These are phyloP conservation scores for Andrographis paniculata DNA, from an alignment of 305 asterid species.

Conservation along the genomic window DNA sequence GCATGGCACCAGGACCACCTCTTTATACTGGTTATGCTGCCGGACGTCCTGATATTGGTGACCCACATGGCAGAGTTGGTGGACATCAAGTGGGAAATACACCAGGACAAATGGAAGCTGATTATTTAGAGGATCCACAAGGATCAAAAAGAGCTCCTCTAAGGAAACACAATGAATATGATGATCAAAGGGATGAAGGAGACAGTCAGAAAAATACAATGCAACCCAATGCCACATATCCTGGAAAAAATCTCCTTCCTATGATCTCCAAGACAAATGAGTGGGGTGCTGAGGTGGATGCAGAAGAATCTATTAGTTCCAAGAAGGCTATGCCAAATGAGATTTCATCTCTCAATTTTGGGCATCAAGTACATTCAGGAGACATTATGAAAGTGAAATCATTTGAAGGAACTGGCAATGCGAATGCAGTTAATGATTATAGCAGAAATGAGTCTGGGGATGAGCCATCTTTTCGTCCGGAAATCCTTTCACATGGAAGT, in stretches of 20 bases:
- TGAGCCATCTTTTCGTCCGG: constrained; percentile 32
- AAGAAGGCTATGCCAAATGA: constrained; percentile 29
- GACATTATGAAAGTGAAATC: constrained; percentile 30
- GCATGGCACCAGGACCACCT: constrained; percentile 51
- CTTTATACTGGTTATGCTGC: constrained; percentile 54
- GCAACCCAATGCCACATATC: constrained; percentile 25
- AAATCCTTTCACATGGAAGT: constrained; percentile 24
- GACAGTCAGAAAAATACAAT: constrained; percentile 34
- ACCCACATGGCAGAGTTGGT: constrained; percentile 44
- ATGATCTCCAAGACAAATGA: constrained; percentile 43
- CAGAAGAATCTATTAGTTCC: constrained; percentile 41
- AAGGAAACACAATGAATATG: constrained; percentile 28
- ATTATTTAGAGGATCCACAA: constrained; percentile 38
- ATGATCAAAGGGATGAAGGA: constrained; percentile 49
- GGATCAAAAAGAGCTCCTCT: constrained; percentile 41
- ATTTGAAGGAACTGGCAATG: constrained; percentile 28
- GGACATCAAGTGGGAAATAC: constrained; percentile 37
- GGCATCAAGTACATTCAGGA: constrained; percentile 34
- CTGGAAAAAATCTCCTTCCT: constrained; percentile 33
- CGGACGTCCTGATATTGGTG: constrained; percentile 43
- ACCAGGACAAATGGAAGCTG: constrained; percentile 38
- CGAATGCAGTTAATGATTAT: constrained; percentile 32
- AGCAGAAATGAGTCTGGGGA: constrained; percentile 32
- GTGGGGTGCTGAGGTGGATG: constrained; percentile 69
- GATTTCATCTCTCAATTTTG: constrained; percentile 24